Conservation (phyloP, 345 rosid genomes). For the Rhizophora apiculata region DNA sequence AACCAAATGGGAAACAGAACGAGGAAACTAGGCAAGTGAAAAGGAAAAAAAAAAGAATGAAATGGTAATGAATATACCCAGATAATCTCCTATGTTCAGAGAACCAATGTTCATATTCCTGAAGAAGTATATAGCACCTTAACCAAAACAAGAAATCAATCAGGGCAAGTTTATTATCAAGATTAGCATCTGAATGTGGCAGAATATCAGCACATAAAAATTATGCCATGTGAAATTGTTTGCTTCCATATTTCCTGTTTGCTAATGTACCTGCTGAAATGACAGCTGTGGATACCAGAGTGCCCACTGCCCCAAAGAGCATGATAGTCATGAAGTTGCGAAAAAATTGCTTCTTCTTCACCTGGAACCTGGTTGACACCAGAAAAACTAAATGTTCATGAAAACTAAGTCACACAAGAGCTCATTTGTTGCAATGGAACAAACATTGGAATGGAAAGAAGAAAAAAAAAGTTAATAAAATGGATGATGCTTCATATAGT, state of each 20-base stretch:
- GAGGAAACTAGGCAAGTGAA: background rate
- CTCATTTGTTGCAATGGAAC: background rate
- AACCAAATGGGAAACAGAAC: background rate
- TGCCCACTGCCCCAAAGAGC: slow-evolving; percentile 91
- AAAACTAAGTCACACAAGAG: background rate
- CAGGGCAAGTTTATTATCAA: background rate
- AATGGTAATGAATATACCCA: slow-evolving; percentile 43
- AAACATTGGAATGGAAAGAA: background rate
- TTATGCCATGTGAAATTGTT: too few relatives aligned
- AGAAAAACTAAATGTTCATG: background rate
- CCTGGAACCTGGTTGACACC: slow-evolving; percentile 65
- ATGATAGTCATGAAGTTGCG: slow-evolving; percentile 94
- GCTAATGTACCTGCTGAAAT: slow-evolving; percentile 60
- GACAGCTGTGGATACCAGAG: slow-evolving; percentile 80
- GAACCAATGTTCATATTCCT: slow-evolving; percentile 61
- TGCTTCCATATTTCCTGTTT: background rate
- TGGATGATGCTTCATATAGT: too few relatives aligned
- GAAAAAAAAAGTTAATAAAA: background rate
- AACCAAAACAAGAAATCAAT: background rate
- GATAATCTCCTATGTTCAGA: slow-evolving; percentile 70
- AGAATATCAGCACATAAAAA: background rate
- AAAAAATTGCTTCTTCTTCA: slow-evolving; percentile 97
- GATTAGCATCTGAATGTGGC: background rate
- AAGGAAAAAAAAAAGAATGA: background rate
- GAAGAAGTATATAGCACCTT: slow-evolving; percentile 78